phyloP scores from a whole-genome alignment of 2,329 filamentous ascomycete species.

The Penicillium sp. region DNA sequence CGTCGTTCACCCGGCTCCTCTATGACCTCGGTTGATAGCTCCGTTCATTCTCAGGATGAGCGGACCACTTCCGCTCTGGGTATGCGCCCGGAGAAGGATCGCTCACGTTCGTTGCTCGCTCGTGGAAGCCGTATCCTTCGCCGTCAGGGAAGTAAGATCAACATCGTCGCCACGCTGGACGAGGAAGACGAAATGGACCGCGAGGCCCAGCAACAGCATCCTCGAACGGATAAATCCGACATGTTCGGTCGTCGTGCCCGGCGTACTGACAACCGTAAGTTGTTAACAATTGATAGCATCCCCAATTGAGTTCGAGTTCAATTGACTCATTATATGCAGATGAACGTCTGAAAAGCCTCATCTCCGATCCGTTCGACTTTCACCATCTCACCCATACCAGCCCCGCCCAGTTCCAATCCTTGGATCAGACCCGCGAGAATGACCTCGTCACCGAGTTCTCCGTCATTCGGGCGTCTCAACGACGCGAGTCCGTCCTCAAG shows the following conservation, averaged over 20 bases:
- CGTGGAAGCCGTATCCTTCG: slow-evolving; percentile 46
- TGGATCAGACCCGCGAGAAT: slow-evolving; percentile 50
- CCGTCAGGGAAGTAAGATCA: slow-evolving; percentile 46
- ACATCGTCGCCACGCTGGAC: slow-evolving; percentile 39
- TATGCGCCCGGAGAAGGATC: slow-evolving; percentile 33
- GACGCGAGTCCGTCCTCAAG: slow-evolving; percentile 46
- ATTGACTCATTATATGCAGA: slow-evolving; percentile 25
- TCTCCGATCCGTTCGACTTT: slow-evolving; percentile 61
- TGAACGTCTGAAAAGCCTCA: slow-evolving; percentile 46
- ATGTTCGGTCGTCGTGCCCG: slow-evolving; percentile 34
- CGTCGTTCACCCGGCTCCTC: slow-evolving; percentile 45
- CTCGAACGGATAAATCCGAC: slow-evolving; percentile 25
- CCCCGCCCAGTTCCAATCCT: slow-evolving; percentile 50
- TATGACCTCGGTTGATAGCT: slow-evolving; percentile 36
- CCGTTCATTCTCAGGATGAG: slow-evolving; percentile 32
- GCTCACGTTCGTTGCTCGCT: slow-evolving; percentile 39
- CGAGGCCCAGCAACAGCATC: slow-evolving; percentile 23
- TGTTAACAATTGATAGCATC: background rate
- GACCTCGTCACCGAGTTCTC: slow-evolving; percentile 53
- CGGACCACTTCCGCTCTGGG: slow-evolving; percentile 27
- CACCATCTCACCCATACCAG: slow-evolving; percentile 60
- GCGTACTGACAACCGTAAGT: slow-evolving; percentile 37
- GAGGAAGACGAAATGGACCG: slow-evolving; percentile 38
- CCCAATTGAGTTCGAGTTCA: background rate
- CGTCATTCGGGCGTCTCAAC: slow-evolving; percentile 51